phyloP scores from a whole-genome alignment of 139 green algal genomes.

The Ettlia oleoabundans region DNA sequence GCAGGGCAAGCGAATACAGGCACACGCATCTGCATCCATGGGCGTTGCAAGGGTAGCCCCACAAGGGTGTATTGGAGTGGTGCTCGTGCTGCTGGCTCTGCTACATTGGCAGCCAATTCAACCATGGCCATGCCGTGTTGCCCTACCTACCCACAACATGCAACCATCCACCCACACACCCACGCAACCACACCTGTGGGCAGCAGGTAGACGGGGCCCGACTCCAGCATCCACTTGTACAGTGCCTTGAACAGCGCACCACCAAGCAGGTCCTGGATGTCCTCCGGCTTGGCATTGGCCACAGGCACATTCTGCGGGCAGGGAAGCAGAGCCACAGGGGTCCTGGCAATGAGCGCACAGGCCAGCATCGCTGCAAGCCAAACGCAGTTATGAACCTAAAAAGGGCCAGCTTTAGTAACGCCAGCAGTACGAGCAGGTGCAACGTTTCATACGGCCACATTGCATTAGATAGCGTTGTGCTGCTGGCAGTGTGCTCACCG shows the following conservation, averaged over 20 bases:
- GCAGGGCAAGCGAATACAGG: not conserved
- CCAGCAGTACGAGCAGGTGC: no score
- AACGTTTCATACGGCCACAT: not conserved
- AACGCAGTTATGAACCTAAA: not conserved
- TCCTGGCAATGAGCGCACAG: not conserved
- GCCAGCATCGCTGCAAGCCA: not conserved
- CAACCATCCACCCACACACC: not conserved
- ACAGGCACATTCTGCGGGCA: slow-evolving; percentile 89
- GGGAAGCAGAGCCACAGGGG: not conserved
- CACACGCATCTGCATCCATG: no score
- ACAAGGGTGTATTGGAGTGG: no score
- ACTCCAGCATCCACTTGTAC: slow-evolving; percentile 90
- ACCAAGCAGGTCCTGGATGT: slow-evolving; percentile 97
- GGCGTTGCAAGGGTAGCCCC: no score
- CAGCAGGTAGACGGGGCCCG: slow-evolving; percentile 95
- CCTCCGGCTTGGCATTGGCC: slow-evolving; percentile 92
- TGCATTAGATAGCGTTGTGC: not conserved
- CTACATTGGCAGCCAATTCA: no score
- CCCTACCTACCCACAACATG: not conserved
- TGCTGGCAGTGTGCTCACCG: slow-evolving; percentile 45
- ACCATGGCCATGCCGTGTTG: not conserved
- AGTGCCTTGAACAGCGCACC: slow-evolving; percentile 95
- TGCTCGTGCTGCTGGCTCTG: no score
- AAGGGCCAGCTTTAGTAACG: no score
- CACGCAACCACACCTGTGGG: slow-evolving; percentile 61